Evolutionary conservation across 495 filamentous ascomycete species (phyloP).

Genomic region (Oleoguttula mirabilis): DNA sequence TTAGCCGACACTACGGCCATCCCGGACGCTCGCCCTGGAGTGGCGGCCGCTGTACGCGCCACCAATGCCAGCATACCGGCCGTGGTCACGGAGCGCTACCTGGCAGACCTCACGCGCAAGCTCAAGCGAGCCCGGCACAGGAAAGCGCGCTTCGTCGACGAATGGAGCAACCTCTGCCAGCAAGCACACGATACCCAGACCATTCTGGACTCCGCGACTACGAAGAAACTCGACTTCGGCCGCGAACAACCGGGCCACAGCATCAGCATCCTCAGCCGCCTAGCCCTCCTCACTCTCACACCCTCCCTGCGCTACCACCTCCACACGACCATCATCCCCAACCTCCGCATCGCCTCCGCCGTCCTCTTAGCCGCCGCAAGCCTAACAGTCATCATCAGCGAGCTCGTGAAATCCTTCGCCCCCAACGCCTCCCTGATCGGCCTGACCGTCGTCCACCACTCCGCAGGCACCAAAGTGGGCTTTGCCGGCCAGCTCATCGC

Average conservation of each 20-base stretch:
- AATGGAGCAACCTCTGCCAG: conserved; percentile 71
- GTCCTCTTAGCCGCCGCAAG: conserved; percentile 61
- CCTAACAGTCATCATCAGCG: conserved; percentile 77
- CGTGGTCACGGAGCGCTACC: conserved; percentile 83
- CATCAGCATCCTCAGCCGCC: conserved; percentile 35
- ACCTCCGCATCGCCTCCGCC: conserved; percentile 47
- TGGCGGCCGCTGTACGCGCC: conserved; percentile 19
- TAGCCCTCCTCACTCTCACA: conserved; percentile 56
- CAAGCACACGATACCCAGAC: conserved; percentile 63
- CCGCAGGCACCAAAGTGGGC: conserved; percentile 55
- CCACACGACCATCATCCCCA: conserved; percentile 57
- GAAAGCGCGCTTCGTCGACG: conserved; percentile 65
- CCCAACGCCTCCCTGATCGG: conserved; percentile 71
- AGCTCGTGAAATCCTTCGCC: conserved; percentile 65
- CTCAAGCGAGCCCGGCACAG: conserved; percentile 71
- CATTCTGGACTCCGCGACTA: conserved; percentile 70
- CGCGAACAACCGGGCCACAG: conserved; percentile 42
- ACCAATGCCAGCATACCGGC: conserved; percentile 48
- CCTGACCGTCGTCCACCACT: conserved; percentile 71
- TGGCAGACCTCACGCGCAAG: conserved; percentile 76
- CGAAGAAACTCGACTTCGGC: conserved; percentile 67
- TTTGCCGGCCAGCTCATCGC: conserved; percentile 76
- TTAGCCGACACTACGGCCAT: conserved; percentile 61
- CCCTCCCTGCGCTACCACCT: conserved; percentile 76
- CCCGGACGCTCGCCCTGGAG: conserved; percentile 43